Evolutionary conservation across 257 asterid genomes (phyloP).

Genomic region (Ilex asprella): DNA sequence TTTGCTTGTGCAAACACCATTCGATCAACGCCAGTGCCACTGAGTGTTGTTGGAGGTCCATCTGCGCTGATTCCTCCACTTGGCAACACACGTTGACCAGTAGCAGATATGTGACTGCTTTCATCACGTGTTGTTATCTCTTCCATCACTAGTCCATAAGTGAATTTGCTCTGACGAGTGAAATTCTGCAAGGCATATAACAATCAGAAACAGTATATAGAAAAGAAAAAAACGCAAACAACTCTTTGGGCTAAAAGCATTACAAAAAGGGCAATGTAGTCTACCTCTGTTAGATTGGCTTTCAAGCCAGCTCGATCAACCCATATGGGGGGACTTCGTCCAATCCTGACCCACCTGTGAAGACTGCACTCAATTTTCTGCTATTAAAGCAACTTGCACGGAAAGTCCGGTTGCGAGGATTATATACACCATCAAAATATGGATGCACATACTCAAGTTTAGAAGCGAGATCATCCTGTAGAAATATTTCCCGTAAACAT

Average conservation of each 20-base stretch:
- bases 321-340: slow-evolving; percentile 99
- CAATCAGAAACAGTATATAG: neutral
- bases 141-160: slow-evolving; percentile 93
- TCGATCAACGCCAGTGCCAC: slow-evolving; percentile 94
- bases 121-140: slow-evolving; percentile 97
- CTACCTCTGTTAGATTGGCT: slow-evolving; percentile 90
- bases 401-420: slow-evolving; percentile 87
- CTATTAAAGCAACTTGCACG: slow-evolving; percentile 92
- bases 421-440: slow-evolving; percentile 79
- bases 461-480: slow-evolving; percentile 95
- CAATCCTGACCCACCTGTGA: slow-evolving; percentile 96
- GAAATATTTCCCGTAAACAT: neutral
- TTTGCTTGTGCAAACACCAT: slow-evolving; percentile 90
- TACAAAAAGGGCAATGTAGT: neutral
- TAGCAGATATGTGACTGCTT: slow-evolving; percentile 84
- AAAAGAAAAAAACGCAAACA: neutral
- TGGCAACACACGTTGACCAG: slow-evolving; percentile 88
- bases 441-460: slow-evolving; percentile 95
- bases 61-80: slow-evolving; percentile 95
- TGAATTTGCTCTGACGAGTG: slow-evolving; percentile 92
- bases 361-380: slow-evolving; percentile 92
- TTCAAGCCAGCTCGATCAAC: slow-evolving; percentile 93
- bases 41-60: slow-evolving; percentile 99
- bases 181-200: slow-evolving; percentile 55
- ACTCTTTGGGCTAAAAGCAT: neutral